phyloP scores from a whole-genome alignment of 176 grass and related monocot species.

The Pharus latifolius region DNA sequence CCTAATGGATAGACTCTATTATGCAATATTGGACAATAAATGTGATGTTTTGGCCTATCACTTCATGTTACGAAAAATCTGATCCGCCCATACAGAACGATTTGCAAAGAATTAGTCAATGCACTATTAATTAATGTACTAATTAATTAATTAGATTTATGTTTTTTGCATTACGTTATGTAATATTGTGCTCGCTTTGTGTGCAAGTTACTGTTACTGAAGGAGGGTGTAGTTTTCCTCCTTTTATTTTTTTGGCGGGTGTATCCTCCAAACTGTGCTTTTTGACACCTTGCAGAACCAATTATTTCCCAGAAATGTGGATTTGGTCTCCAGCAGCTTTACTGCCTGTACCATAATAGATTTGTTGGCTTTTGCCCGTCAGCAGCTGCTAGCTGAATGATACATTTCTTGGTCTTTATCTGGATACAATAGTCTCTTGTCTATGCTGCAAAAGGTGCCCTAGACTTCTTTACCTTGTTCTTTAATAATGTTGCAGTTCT shows the following conservation, averaged over 20 bases:
- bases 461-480: background rate
- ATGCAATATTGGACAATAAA: background rate
- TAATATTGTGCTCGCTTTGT: background rate
- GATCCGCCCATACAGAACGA: background rate
- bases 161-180: constrained; percentile 16
- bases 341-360: constrained; percentile 6
- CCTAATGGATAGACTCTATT: background rate
- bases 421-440: background rate
- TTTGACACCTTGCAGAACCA: background rate
- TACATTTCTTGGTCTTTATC: constrained; percentile 8
- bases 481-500: constrained; percentile 21
- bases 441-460: constrained; percentile 19
- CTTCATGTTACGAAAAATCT: background rate
- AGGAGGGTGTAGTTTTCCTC: background rate
- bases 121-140: background rate
- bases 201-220: background rate
- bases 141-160: background rate
- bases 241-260: background rate
- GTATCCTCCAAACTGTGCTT: background rate
- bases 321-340: constrained; percentile 31
- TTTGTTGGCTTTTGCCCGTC: constrained; percentile 31
- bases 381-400: constrained; percentile 14
- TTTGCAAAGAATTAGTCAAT: background rate
- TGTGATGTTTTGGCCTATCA: background rate
- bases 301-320: constrained; percentile 25